Evolutionary conservation across 257 asterid species (phyloP).

Genomic region (Vinca minor): DNA sequence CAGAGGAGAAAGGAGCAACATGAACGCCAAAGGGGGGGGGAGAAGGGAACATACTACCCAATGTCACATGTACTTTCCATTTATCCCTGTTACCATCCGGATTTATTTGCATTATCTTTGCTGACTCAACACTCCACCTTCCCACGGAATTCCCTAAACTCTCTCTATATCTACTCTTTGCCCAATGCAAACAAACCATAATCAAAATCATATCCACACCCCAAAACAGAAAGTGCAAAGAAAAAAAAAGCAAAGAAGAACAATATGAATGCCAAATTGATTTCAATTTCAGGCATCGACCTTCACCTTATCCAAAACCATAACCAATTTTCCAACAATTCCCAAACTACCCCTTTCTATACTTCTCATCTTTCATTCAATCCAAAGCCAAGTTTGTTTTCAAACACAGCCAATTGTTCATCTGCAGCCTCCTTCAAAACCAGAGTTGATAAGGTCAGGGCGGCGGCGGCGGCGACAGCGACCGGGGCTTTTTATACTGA

Average conservation of each 20-base stretch:
- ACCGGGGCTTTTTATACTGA: slow-evolving; percentile 19
- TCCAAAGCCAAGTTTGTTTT: background rate
- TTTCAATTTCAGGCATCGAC: slow-evolving; percentile 2
- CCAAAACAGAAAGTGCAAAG: background rate
- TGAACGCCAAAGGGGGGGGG: no score
- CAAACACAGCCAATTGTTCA: slow-evolving; percentile 7
- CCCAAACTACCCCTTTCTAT: background rate
- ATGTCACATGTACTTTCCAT: no score
- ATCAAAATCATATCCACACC: background rate
- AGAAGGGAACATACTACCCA: no score
- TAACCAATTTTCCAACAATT: background rate
- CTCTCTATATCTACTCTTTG: background rate
- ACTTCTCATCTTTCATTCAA: slow-evolving; percentile 7
- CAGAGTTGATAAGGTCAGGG: slow-evolving; percentile 15
- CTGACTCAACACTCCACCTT: background rate
- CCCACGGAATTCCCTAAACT: background rate
- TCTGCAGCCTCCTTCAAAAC: background rate
- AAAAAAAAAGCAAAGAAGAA: no score
- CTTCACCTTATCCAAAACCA: slow-evolving; percentile 7
- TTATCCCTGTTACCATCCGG: no score
- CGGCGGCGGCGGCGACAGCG: slow-evolving; percentile 18
- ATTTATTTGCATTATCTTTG: no score
- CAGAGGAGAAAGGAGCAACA: no score
- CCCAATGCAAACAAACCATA: no score
- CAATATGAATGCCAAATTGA: slow-evolving; percentile 11